phyloP scores from a whole-genome alignment of 2,329 filamentous ascomycete genomes.

The Nannizziopsis arthrosporioides region DNA sequence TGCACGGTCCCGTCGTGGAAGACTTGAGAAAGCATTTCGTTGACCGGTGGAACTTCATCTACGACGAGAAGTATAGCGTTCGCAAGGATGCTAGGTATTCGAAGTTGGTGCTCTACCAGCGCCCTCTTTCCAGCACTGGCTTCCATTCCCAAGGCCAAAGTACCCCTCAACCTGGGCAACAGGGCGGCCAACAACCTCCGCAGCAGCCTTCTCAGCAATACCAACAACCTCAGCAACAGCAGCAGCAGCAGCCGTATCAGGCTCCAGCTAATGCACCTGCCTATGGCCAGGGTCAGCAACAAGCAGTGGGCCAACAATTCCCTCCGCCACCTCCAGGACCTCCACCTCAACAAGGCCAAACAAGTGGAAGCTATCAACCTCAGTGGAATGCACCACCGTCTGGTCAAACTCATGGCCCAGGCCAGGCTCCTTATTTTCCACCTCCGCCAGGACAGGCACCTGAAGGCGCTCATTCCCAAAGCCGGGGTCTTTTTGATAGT shows the following conservation, averaged over 20 bases:
- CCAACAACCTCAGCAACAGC: slow-evolving; percentile 12
- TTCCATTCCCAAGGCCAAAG: slow-evolving; percentile 13
- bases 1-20: slow-evolving; percentile 81
- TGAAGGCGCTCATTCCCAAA: slow-evolving; percentile 22
- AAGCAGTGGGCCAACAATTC: slow-evolving; percentile 24
- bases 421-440: slow-evolving; percentile 32
- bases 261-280: neutral
- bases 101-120: slow-evolving; percentile 26
- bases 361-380: slow-evolving; percentile 8
- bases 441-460: slow-evolving; percentile 28
- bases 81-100: slow-evolving; percentile 43
- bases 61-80: slow-evolving; percentile 62
- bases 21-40: slow-evolving; percentile 95
- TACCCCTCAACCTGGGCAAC: slow-evolving; percentile 9
- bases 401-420: slow-evolving; percentile 15
- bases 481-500: slow-evolving; percentile 25
- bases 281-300: slow-evolving; percentile 15
- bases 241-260: slow-evolving; percentile 5
- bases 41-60: slow-evolving; percentile 91
- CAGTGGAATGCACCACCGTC: slow-evolving; percentile 8
- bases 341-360: slow-evolving; percentile 15
- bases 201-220: slow-evolving; percentile 7
- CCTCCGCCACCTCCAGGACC: slow-evolving; percentile 32
- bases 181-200: neutral
- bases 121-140: slow-evolving; percentile 19